Conservation (phyloP, 2,329 filamentous ascomycete genomes). For the Cadophora malorum region DNA sequence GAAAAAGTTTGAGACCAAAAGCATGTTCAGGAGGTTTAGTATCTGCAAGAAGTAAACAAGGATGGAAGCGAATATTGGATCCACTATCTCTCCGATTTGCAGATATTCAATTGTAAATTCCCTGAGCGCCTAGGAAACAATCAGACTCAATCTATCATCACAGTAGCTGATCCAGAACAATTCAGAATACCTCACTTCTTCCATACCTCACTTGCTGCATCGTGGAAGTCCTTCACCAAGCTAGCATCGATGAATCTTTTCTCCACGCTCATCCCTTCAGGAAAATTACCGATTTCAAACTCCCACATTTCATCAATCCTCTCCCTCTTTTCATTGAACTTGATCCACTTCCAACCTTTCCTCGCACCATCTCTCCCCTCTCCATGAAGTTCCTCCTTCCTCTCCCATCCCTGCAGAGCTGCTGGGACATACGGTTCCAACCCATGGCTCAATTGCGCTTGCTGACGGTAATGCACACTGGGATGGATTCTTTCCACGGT, state of each 20-base stretch:
- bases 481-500: constrained; percentile 21
- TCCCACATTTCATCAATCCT: constrained; percentile 19
- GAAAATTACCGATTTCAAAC: constrained; percentile 19
- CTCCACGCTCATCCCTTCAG: constrained; percentile 14
- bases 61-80: not conserved
- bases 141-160: not conserved
- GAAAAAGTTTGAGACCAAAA: not conserved
- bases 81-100: not conserved
- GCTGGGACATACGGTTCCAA: constrained; percentile 14
- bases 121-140: no score
- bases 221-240: constrained; percentile 12
- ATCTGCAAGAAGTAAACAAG: not conserved
- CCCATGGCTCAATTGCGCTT: constrained; percentile 2
- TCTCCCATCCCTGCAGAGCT: constrained; percentile 16
- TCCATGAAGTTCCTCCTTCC: constrained; percentile 2
- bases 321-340: constrained; percentile 17
- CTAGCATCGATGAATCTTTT: constrained; percentile 20
- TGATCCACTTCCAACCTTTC: constrained; percentile 21
- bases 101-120: not conserved
- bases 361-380: constrained; percentile 14
- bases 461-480: constrained; percentile 18
- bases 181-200: not conserved
- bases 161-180: not conserved
- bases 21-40: not conserved
- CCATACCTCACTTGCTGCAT: constrained; percentile 13